Evolutionary conservation across 495 filamentous ascomycete genomes (phyloP).

Genomic region (Lasiosphaeria hispida): DNA sequence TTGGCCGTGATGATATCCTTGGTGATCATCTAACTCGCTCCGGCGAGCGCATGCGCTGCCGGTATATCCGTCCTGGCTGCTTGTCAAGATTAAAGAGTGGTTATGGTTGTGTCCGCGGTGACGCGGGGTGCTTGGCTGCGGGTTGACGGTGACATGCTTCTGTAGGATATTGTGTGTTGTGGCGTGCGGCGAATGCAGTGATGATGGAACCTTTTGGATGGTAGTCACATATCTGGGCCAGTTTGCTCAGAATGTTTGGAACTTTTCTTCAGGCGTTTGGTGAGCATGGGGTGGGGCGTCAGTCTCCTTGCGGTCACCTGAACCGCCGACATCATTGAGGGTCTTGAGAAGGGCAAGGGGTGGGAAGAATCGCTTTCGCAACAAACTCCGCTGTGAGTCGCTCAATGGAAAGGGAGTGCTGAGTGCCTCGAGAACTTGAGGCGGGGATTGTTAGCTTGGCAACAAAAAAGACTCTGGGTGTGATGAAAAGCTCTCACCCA

Average conservation of each 20-base stretch:
- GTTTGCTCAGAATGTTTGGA: conserved; percentile 23
- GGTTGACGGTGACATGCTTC: conserved; percentile 27
- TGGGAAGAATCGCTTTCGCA: conserved; percentile 8
- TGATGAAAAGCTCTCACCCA: too few relatives aligned
- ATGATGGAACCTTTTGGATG: conserved; percentile 13
- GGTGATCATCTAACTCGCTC: too few relatives aligned
- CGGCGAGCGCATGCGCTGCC: conserved; percentile 25
- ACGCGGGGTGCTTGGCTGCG: conserved; percentile 26
- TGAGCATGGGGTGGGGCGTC: conserved; percentile 11
- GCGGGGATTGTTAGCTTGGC: conserved; percentile 11
- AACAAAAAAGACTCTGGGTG: too few relatives aligned
- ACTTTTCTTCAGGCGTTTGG: conserved; percentile 19
- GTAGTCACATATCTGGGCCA: conserved; percentile 25
- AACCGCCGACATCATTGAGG: conserved; percentile 13
- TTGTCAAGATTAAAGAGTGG: conserved; percentile 31
- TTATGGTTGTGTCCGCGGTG: conserved; percentile 26
- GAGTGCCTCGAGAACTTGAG: conserved; percentile 6
- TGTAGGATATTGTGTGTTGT: conserved; percentile 27
- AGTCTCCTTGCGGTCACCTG: background rate
- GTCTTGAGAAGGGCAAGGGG: conserved; percentile 6
- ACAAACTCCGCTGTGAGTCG: background rate
- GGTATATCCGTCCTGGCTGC: conserved; percentile 35
- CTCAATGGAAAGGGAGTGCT: background rate
- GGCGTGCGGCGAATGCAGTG: conserved; percentile 7
- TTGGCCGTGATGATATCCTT: too few relatives aligned